Percentiles rank a stretch among this genome's conserved stretches.
Evolutionary conservation across 306 rosid species (phyloP).

Genomic region (Pachyrhizus erosus): DNA sequence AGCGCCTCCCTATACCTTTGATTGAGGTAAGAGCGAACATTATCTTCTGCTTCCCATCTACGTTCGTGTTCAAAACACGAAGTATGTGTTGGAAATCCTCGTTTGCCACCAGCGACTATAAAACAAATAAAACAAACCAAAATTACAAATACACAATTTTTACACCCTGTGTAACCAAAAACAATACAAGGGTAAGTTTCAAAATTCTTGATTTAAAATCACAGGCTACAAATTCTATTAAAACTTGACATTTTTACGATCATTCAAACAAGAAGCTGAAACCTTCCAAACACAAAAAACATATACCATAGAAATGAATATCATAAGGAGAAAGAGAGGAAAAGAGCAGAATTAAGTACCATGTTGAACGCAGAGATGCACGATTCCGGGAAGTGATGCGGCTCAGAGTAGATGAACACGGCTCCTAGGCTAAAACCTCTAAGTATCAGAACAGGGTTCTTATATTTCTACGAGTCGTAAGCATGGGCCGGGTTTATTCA

Average conservation of each 20-base stretch:
- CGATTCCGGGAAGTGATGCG: background rate
- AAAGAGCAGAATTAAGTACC: background rate
- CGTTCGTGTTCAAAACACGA: conserved; percentile 58
- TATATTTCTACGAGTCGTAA: background rate
- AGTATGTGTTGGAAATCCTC: conserved; percentile 61
- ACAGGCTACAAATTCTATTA: background rate
- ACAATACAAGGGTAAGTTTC: background rate
- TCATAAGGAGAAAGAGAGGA: background rate
- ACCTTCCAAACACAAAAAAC: background rate
- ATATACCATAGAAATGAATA: background rate
- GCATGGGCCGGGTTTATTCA: background rate
- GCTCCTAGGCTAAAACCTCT: conserved; percentile 28
- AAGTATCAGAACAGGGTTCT: background rate
- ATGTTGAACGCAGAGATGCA: conserved; percentile 18
- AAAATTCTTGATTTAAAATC: conserved; percentile 16
- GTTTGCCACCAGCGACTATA: conserved; percentile 54
- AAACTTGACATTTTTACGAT: conserved; percentile 19
- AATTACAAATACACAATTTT: background rate
- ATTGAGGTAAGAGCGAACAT: conserved; percentile 58
- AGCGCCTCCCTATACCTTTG: conserved; percentile 58
- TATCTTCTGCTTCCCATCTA: conserved; percentile 57
- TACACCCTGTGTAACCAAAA: background rate
- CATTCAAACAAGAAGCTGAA: background rate
- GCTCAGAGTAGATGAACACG: background rate
- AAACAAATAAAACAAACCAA: background rate